Conservation (phyloP, 108 stramenopile genomes). For the Discostella pseudostelligera region DNA sequence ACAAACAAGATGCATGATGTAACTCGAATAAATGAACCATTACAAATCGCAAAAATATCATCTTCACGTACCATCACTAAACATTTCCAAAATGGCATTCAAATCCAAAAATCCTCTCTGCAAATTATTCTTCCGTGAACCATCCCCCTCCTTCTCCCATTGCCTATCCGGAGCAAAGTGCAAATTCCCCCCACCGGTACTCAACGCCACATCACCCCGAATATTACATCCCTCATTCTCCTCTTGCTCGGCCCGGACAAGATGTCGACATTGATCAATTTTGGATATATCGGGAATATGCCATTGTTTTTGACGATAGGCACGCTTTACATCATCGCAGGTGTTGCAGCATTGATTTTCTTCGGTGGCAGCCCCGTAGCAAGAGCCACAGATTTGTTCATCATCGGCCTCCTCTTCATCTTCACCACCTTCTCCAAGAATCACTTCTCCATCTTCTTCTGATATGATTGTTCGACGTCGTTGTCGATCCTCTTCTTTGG, state of each 20-base stretch:
- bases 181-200: conserved; percentile 89
- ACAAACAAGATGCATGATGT: neutral
- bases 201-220: conserved; percentile 82
- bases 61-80: conserved; percentile 22
- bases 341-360: conserved; percentile 95
- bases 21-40: neutral
- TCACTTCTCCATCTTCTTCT: neutral
- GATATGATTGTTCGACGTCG: too few relatives aligned
- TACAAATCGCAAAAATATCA: neutral
- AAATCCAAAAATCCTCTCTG: conserved; percentile 32
- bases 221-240: conserved; percentile 93
- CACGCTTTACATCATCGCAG: conserved; percentile 92
- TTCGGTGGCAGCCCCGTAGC: conserved; percentile 92
- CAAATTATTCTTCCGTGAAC: neutral
- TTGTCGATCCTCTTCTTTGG: conserved; percentile 19
- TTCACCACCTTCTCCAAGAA: conserved; percentile 7
- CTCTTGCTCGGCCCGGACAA: conserved; percentile 30
- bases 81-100: conserved; percentile 36
- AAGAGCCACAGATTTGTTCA: conserved; percentile 85
- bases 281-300: conserved; percentile 50
- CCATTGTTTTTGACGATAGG: conserved; percentile 90
- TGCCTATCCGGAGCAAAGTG: conserved; percentile 91
- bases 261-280: conserved; percentile 64
- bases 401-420: conserved; percentile 35
- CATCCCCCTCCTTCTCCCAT: conserved; percentile 52